These are phyloP conservation scores for Euphorbia schlechtendalii DNA, from an alignment of 441 rosid genomes.

Conservation along the genomic window DNA sequence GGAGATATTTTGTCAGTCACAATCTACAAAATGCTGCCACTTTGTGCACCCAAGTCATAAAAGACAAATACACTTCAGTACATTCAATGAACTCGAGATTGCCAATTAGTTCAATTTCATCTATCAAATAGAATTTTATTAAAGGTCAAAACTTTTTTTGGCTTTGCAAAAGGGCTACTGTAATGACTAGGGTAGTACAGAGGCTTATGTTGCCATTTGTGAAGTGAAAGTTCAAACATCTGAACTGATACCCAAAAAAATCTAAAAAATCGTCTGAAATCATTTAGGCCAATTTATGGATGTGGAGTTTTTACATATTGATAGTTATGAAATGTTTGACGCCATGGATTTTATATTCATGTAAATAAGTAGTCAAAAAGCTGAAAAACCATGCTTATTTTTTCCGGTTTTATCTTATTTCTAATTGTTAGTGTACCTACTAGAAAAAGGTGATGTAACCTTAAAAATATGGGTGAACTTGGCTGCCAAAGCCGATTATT, in stretches of 20 bases:
- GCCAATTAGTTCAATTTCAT: neutral
- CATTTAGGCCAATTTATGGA: too few relatives aligned
- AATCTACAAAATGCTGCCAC: conserved; percentile 1
- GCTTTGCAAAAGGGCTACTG: neutral
- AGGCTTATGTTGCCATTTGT: neutral
- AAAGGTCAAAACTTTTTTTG: neutral
- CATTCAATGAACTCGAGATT: neutral
- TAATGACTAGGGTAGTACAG: neutral
- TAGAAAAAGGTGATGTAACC: too few relatives aligned
- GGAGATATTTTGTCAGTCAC: conserved; percentile 5
- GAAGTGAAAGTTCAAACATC: neutral
- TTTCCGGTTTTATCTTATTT: too few relatives aligned
- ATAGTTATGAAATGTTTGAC: too few relatives aligned
- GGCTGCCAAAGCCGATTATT: neutral
- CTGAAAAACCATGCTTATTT: too few relatives aligned
- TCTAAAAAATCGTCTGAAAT: too few relatives aligned
- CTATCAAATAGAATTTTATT: neutral
- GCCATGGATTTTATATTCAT: too few relatives aligned
- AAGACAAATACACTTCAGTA: neutral
- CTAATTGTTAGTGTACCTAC: too few relatives aligned
- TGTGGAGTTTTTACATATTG: too few relatives aligned
- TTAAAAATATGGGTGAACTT: neutral
- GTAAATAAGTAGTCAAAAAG: too few relatives aligned
- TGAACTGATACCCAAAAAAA: too few relatives aligned
- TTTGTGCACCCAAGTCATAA: neutral